Evolutionary conservation across 2,329 filamentous ascomycete species (phyloP), one percentile per base, ranked within the genome.

Genomic region (Aspergillus awamori): DNA sequence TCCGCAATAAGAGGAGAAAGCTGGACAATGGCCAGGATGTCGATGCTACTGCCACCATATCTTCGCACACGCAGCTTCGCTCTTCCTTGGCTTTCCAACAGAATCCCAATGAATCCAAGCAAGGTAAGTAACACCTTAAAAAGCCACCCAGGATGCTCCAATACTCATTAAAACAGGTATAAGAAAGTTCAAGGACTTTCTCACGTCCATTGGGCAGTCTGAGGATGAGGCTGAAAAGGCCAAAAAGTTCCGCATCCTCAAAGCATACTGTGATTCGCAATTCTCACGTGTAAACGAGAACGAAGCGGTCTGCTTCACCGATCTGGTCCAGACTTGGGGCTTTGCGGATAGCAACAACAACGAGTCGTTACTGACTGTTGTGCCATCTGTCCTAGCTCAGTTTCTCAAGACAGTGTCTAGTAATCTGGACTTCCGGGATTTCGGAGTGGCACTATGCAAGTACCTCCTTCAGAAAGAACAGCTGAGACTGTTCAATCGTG

Each of bases 271-370:
- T 63, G 83, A 87, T 48, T 79, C 81, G 48, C 84, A 87, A 70
- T 83, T 81, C 61, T 79, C 81, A 17, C 76, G 76, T 62, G 77
- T 76, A 15, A 72, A 69, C 54, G 86, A 87, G 39, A 36, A 56
- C 30, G 84, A 86, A 56, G 82, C 85, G 6, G 81, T 88, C 24
- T 92, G 89, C 67, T 84, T 98, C 30, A 80, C 84, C 2, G 92
- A 97, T 69, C 80, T 98, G 41, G 90, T 96, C 78, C 90, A 96
- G 69, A 92, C 88, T 61, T 98, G 94, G 94, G 88, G 87, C 52
- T 93, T 91, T 79, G 93, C 91, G 4, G 87, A 87, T 30, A 88
- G 91, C 73, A 87, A 87, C 66, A 92, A 91, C 72, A 90, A 93
- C 67, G 93, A 97, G 61, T 86, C 87, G 58, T 81, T 97, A 61